These are phyloP conservation scores for Didymella sp. DNA, from an alignment of 2,329 filamentous ascomycete species.

Conservation along the genomic window DNA sequence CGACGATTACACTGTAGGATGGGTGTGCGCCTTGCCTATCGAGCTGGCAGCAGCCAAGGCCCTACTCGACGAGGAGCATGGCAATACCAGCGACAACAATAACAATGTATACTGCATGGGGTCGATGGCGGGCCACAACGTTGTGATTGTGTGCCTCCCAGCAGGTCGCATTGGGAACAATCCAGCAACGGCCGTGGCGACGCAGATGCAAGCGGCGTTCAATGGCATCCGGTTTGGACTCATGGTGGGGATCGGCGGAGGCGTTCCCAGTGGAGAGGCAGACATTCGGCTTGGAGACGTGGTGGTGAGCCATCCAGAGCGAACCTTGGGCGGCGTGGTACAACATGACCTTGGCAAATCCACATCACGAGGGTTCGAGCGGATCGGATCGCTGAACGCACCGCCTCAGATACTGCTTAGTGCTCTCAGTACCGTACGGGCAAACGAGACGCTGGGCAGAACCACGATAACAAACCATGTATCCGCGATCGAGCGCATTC, in stretches of 20 bases:
- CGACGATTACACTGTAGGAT: slow-evolving; percentile 25
- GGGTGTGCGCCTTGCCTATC: slow-evolving; percentile 24
- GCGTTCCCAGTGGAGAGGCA: slow-evolving; percentile 25
- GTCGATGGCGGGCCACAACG: slow-evolving; percentile 40
- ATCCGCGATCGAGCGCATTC: not conserved
- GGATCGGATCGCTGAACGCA: slow-evolving; percentile 16
- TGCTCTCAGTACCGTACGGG: slow-evolving; percentile 14
- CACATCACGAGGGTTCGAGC: slow-evolving; percentile 13
- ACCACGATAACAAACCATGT: not conserved
- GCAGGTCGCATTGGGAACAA: slow-evolving; percentile 43
- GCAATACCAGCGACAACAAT: slow-evolving; percentile 20
- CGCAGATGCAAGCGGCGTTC: slow-evolving; percentile 43
- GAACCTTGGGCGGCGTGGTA: slow-evolving; percentile 20
- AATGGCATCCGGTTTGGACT: slow-evolving; percentile 47
- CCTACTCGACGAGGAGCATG: slow-evolving; percentile 12
- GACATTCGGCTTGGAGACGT: slow-evolving; percentile 38
- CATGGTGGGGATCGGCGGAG: slow-evolving; percentile 55
- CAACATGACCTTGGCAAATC: slow-evolving; percentile 31
- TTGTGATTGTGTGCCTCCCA: slow-evolving; percentile 32
- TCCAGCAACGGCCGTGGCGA: slow-evolving; percentile 44
- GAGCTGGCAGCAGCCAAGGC: slow-evolving; percentile 21
- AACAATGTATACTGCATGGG: slow-evolving; percentile 34
- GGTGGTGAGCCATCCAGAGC: slow-evolving; percentile 29
- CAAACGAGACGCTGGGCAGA: slow-evolving; percentile 1
- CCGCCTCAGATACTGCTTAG: slow-evolving; percentile 19